Evolutionary conservation across 139 green algal species (phyloP).

Genomic region (Coccomyxa sp.): DNA sequence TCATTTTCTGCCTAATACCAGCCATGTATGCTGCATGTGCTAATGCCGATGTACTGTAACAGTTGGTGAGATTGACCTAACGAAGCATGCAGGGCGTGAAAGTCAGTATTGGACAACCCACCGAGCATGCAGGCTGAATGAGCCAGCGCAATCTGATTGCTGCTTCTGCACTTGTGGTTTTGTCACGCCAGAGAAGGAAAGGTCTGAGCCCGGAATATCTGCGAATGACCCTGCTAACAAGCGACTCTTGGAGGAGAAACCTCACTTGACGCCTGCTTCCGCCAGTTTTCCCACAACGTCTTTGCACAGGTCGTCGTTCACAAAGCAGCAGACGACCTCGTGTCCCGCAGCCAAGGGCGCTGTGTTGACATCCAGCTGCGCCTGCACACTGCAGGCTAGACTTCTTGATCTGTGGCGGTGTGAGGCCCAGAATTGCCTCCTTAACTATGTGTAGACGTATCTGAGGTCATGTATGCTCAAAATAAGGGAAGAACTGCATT

Average conservation of each 20-base stretch:
- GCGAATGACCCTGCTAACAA: too few relatives aligned
- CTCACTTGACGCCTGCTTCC: neutral
- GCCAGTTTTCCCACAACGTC: neutral
- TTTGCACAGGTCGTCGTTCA: conserved; percentile 52
- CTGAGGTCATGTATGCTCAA: neutral
- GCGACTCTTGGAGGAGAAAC: neutral
- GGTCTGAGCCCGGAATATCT: too few relatives aligned
- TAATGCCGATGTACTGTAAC: neutral
- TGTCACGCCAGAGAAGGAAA: too few relatives aligned
- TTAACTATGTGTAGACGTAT: neutral
- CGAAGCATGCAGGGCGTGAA: neutral
- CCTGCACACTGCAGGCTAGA: conserved; percentile 18
- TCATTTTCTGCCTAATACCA: neutral
- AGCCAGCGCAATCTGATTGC: too few relatives aligned
- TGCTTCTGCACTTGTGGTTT: too few relatives aligned
- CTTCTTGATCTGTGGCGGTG: neutral
- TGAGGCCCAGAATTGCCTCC: neutral
- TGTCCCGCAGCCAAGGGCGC: conserved; percentile 41
- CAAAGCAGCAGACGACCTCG: conserved; percentile 58
- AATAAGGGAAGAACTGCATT: neutral
- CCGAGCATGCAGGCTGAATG: too few relatives aligned
- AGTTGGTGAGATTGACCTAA: neutral
- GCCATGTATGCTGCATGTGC: neutral
- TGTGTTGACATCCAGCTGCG: conserved; percentile 41
- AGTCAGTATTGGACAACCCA: too few relatives aligned